Base-by-base conservation (phyloP, 2,329 filamentous ascomycete genomes). In the Seiridium unicorne region DNA sequence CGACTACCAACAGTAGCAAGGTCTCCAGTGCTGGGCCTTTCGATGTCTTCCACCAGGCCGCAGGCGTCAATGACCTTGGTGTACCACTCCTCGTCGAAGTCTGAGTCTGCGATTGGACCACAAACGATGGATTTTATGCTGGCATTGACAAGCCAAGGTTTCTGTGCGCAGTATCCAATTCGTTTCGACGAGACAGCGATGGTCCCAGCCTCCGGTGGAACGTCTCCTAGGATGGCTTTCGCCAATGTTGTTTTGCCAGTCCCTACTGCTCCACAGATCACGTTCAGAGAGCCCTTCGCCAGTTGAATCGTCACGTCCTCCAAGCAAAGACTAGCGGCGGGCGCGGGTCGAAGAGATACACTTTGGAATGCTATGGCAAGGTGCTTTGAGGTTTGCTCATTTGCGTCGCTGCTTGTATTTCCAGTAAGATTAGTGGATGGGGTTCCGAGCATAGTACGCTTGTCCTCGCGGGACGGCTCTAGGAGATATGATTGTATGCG, bases 91-190 rank as follows among this genome's bases (percentile, higher is more conserved):
- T 54, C 48, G 5, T 67, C 51, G 40, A 68, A 8, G 44, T 54
- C 31, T 60, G 56, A 55, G 32, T 49, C 18, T 6, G 34, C n/a
- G 7, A 26, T 62, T 13, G 18, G 18, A 26, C 18, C 18, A 26
- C 18, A 26, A 26, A 78, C 74, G 7, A 66, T 66, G 6, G 73
- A 61, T 60, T 65, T 68, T 31, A 77, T 72, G 4, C 59, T 75
- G 1, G 66, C 68, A 38, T 69, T 73, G 0, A 72, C 72, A 31
- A 79, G 63, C 76, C 76, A 79, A 0, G 76, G 67, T 10, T 48
- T 67, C 38, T 79, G 76, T 4, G 73, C 64, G 57, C 74, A 76
- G 51, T 76, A 78, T 8, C 64, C 72, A 46, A 77, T 70, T 6
- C 59, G 61, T 32, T 46, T 46, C 35, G 55, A n/a, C 5, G 55